phyloP scores from a whole-genome alignment of 148 eudicot species.

The Amaranthus cruentus region DNA sequence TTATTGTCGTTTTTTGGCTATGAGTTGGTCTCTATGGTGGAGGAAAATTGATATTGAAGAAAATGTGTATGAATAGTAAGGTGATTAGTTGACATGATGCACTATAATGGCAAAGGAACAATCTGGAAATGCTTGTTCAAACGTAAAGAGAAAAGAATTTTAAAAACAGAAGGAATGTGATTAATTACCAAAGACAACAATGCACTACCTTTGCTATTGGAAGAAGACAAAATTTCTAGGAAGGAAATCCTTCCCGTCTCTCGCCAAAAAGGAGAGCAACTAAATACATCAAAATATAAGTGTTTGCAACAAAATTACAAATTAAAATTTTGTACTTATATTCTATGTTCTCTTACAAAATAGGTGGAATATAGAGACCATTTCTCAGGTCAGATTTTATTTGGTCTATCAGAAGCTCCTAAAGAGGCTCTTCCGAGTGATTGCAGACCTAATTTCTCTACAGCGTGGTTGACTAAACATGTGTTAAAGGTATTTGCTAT shows the following conservation, averaged over 20 bases:
- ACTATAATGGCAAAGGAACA: neutral
- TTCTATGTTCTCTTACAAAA: constrained; percentile 2
- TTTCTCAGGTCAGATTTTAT: constrained; percentile 57
- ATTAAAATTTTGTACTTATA: neutral
- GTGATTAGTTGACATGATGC: neutral
- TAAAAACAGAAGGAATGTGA: too few relatives aligned
- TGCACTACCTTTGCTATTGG: too few relatives aligned
- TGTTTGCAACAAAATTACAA: neutral
- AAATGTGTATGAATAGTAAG: neutral
- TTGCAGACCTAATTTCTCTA: constrained; percentile 76
- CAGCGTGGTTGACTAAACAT: constrained; percentile 76
- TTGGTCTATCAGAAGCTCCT: constrained; percentile 85
- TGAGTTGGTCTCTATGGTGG: neutral
- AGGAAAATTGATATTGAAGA: neutral
- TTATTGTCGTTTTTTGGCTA: neutral
- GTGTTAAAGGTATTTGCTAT: constrained; percentile 50
- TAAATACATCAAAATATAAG: too few relatives aligned
- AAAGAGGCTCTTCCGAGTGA: constrained; percentile 89
- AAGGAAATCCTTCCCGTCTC: too few relatives aligned
- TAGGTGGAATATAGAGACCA: constrained; percentile 91
- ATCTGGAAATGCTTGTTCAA: neutral
- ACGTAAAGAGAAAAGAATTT: neutral
- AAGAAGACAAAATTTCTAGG: too few relatives aligned
- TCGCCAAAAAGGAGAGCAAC: too few relatives aligned
- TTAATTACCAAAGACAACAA: too few relatives aligned